Base-by-base conservation (phyloP, 192 early-diverging fungal species). In the Allomyces macrogynus region DNA sequence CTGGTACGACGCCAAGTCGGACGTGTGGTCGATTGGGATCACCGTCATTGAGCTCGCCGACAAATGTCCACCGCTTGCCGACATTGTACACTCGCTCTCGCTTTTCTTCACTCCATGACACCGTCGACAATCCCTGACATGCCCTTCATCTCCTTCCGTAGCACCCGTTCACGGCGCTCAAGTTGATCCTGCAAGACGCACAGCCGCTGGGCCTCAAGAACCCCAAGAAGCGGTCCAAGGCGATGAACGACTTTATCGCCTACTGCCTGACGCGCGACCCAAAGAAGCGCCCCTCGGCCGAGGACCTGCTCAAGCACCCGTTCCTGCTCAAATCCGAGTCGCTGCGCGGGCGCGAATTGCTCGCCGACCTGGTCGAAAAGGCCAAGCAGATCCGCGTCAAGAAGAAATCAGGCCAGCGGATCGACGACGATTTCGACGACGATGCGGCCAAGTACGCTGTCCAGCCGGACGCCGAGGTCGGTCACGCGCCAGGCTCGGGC, bases 11-110 rank as follows among this genome's bases (percentile, higher is more conserved):
- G 68, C 67, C 27, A 84, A 83, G 63, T 74, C 82, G 18, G 82
- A 84, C 62, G 76, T 84, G 42, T 84, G 82, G 82, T 78, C 76
- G 5, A 81, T 84, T 32, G 82, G 82, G 23, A 84, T 84, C 71
- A 84, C 82, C 1, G 79, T 79, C 11, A 84, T 84, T 61, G 82
- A 84, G 71, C 79, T 84, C 49, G 82, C 82, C 7, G 81, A 84
- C 66, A 83, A 83, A 65, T 81, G 84, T 63, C 82, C 82, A 9
- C 82, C 82, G 16, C 70, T 83, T 18, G 73, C 75, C 49, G 82
- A 84, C 61, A 83, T 84, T 62, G 49, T 57, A 57, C 49, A 16
- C 3, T 8, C 3, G 32, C 8, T 0, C 32, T 26, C 1, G 26
- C 4, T 1, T 7, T 40, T 40, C 32, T 40, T 7, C 32, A 40